phyloP scores from a whole-genome alignment of 805 yeast species.

The Candida vartiovaarae region DNA sequence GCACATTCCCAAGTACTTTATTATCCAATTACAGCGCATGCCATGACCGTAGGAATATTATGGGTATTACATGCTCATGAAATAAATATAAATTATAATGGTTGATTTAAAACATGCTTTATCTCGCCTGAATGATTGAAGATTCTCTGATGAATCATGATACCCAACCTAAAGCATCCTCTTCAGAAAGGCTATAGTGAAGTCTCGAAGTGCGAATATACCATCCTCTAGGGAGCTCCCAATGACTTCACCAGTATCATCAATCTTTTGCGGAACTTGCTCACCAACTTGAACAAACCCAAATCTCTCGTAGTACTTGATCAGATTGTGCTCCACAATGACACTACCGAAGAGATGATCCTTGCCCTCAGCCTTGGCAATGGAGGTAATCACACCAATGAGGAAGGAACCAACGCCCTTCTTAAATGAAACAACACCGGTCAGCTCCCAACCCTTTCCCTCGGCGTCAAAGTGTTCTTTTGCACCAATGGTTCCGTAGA shows the following conservation, averaged over 20 bases:
- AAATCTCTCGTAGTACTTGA: conserved; percentile 9
- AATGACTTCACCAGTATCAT: conserved; percentile 14
- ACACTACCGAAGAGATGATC: conserved; percentile 9
- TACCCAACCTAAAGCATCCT: conserved; percentile 1
- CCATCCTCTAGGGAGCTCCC: conserved; percentile 16
- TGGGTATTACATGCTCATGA: no score
- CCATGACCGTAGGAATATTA: no score
- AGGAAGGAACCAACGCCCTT: conserved; percentile 17
- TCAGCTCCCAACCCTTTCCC: conserved; percentile 14
- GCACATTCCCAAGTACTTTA: no score
- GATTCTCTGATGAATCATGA: no score
- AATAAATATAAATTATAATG: no score
- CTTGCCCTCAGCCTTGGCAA: conserved; percentile 1
- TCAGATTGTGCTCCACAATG: conserved; percentile 17
- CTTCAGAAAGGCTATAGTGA: conserved; percentile 17
- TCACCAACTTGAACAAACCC: conserved; percentile 16
- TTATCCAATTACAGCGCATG: no score
- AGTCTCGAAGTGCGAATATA: conserved; percentile 13
- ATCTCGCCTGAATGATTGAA: no score
- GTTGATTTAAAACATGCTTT: no score
- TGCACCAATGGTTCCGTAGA: conserved; percentile 15
- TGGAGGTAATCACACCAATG: conserved; percentile 1
- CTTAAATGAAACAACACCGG: conserved; percentile 16
- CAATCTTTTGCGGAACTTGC: conserved; percentile 6
- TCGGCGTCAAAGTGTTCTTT: conserved; percentile 3